Conservation (phyloP, 2,329 filamentous ascomycete species). For the Nannizziopsis barbatae region DNA sequence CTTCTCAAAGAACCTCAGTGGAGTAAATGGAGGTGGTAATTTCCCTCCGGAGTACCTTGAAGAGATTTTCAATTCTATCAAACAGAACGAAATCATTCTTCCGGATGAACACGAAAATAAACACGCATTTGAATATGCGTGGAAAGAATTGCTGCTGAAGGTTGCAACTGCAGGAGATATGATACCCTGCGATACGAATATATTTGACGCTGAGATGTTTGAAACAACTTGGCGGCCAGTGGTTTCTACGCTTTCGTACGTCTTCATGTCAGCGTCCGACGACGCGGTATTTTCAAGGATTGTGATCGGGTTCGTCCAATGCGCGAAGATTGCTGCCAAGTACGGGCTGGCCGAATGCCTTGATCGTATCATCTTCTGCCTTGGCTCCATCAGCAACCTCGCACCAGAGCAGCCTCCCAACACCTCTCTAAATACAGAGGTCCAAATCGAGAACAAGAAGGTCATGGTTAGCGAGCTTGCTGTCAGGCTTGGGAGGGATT, state of each 20-base stretch:
- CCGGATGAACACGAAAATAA: conserved; percentile 96
- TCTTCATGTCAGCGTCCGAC: conserved; percentile 97
- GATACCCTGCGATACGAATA: conserved; percentile 74
- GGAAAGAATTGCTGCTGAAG: conserved; percentile 87
- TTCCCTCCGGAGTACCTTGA: conserved; percentile 75
- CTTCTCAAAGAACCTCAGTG: conserved; percentile 80
- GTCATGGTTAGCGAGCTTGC: conserved; percentile 99
- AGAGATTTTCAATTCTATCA: conserved; percentile 83
- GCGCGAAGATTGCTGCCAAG: conserved; percentile 78
- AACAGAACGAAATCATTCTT: conserved; percentile 84
- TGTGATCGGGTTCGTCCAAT: conserved; percentile 91
- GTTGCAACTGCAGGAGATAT: conserved; percentile 64
- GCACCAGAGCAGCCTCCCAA: conserved; percentile 65
- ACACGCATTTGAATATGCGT: conserved; percentile 92
- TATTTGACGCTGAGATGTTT: conserved; percentile 97
- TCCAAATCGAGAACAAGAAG: conserved; percentile 79
- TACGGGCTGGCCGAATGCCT: conserved; percentile 76
- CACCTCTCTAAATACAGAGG: conserved; percentile 85
- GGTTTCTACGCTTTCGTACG: conserved; percentile 86
- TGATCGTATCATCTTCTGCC: conserved; percentile 82
- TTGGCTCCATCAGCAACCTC: conserved; percentile 82
- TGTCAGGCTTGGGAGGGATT: conserved; percentile 87
- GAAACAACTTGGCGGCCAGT: conserved; percentile 91
- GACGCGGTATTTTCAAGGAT: conserved; percentile 90
- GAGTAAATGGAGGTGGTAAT: conserved; percentile 74